Conservation (phyloP, 1,284 basidiomycete genomes). For the Ceratobasidium sp. region DNA sequence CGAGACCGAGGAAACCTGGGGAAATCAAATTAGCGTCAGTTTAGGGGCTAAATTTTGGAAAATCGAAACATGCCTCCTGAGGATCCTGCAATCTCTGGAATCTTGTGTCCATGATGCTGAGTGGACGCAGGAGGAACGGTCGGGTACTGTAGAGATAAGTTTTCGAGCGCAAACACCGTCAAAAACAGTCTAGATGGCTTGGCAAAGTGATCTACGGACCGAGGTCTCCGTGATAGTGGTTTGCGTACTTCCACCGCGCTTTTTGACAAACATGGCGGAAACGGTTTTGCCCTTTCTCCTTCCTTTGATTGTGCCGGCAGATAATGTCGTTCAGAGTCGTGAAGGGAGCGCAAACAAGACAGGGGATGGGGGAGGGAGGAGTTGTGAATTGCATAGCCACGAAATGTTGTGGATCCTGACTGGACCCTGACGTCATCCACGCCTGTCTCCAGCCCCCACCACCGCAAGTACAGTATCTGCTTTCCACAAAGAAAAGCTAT, state of each 20-base stretch:
- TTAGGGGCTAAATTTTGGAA: not conserved
- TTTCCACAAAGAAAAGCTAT: not conserved
- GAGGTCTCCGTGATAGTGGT: slow-evolving; percentile 21
- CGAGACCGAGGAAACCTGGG: slow-evolving; percentile 47
- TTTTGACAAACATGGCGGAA: slow-evolving; percentile 12
- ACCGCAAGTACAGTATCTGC: not conserved
- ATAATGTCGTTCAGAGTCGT: not conserved
- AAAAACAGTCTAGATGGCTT: not conserved
- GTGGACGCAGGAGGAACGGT: slow-evolving; percentile 47
- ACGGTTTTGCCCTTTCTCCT: not conserved
- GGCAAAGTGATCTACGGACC: slow-evolving; percentile 7
- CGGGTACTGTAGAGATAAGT: slow-evolving; percentile 37
- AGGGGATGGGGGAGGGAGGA: not conserved
- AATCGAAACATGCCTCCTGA: slow-evolving; percentile 41
- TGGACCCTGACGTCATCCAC: slow-evolving; percentile 35
- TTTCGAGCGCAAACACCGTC: not conserved
- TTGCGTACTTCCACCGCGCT: slow-evolving; percentile 28
- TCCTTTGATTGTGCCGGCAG: not conserved
- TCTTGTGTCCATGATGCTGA: slow-evolving; percentile 45
- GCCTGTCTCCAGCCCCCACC: not conserved
- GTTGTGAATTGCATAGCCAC: not conserved
- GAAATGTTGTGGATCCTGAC: not conserved
- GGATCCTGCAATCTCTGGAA: slow-evolving; percentile 48
- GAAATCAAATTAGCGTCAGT: not conserved
- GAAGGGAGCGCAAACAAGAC: not conserved